Base-by-base conservation (phyloP, 2,329 filamentous ascomycete genomes). In the Colletotrichum salicis region DNA sequence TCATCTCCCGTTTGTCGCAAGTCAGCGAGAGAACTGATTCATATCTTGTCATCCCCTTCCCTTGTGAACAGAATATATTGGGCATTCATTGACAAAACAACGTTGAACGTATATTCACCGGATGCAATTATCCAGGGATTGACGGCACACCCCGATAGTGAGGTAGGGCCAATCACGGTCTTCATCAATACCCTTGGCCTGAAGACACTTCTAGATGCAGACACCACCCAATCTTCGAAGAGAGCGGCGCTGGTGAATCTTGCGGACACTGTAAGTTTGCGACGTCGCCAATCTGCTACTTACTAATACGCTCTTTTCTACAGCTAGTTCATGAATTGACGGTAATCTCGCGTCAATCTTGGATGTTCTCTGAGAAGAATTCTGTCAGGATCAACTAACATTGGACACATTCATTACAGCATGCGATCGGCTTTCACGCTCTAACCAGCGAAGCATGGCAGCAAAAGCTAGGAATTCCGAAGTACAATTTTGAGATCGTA, bases 41-140 rank as follows among this genome's bases (percentile, higher is more conserved):
- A n/a, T 11, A 6, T 15, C 1, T 6, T 62, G 29, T 24, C 8
- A 29, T 22, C 8, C 13, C 45, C 51, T 15, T 15, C 29, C 45
- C 48, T 24, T 27, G 52, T 8, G n/a, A 27, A 45, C 1, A 27
- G 6, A 33, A 27, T 62, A n/a, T 35, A 24, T 6, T 62, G 60
- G 60, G 6, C 60, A 13, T 62, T 62, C 60, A 62, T 52, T n/a
- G 60, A 62, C 45, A 62, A 62, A 41, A 33, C 60, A 10, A 62
- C n/a, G 2, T 31, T 35, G 6, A 22, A 10, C 3, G 24, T 1
- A 4, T 62, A 62, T 31, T 7, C n/a, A 2, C 60, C 60, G 8
- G 19, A 4, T 4, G 60, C 45, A 19, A 52, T 15, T 12, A 52
- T 22, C 3, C 19, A 62, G 1, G 60, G 60, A 29, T 19, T 62